Evolutionary conservation across 108 stramenopile genomes (phyloP).

Genomic region (Pseudonitzschia pungens): DNA sequence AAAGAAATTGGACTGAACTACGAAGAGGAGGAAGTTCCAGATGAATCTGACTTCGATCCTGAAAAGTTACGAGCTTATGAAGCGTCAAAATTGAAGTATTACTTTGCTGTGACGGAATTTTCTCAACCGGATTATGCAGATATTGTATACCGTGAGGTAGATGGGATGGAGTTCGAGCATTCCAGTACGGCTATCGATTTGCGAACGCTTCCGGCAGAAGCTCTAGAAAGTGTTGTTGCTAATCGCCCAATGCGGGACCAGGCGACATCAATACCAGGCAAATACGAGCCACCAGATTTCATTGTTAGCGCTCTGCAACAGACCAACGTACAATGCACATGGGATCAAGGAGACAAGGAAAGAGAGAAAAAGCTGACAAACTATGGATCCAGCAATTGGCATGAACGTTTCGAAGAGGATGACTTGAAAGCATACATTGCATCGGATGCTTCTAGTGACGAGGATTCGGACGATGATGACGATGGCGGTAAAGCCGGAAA

Average conservation of each 20-base stretch:
- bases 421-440: slow-evolving; percentile 90
- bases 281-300: slow-evolving; percentile 91
- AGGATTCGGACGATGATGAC: slow-evolving; percentile 42
- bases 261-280: slow-evolving; percentile 68
- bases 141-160: slow-evolving; percentile 82
- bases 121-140: slow-evolving; percentile 72
- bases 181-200: slow-evolving; percentile 90
- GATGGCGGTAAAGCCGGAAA: slow-evolving; percentile 35
- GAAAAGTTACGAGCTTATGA: slow-evolving; percentile 95
- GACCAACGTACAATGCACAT: slow-evolving; percentile 91
- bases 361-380: slow-evolving; percentile 81
- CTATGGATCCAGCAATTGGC: slow-evolving; percentile 71
- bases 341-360: slow-evolving; percentile 94
- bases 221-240: slow-evolving; percentile 52
- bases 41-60: slow-evolving; percentile 77
- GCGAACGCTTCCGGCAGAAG: slow-evolving; percentile 79
- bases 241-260: slow-evolving; percentile 75
- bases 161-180: slow-evolving; percentile 96
- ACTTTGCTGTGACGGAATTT: slow-evolving; percentile 93
- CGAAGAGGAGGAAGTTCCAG: slow-evolving; percentile 16
- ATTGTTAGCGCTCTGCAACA: slow-evolving; percentile 88
- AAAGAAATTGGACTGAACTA: not conserved
- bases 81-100: slow-evolving; percentile 92
- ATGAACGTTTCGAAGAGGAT: slow-evolving; percentile 74
- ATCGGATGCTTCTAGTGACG: slow-evolving; percentile 76